These are phyloP conservation scores for Agrocybe chaxingu DNA, from an alignment of 768 basidiomycete species.

Conservation along the genomic window DNA sequence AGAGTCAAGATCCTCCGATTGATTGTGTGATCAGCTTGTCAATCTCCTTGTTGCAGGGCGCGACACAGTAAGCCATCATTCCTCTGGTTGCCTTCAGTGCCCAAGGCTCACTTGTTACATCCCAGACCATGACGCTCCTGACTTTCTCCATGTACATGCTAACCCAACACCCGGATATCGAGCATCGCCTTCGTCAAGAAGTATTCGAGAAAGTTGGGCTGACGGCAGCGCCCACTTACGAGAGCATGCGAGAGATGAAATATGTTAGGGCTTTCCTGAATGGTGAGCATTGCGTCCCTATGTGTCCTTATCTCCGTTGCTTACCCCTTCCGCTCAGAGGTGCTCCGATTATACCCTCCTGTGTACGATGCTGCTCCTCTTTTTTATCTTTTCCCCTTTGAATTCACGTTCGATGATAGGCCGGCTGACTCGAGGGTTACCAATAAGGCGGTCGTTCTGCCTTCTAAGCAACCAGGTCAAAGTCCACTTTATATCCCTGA, in stretches of 20 bases:
- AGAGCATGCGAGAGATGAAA: constrained; percentile 45
- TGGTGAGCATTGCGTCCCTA: constrained; percentile 15
- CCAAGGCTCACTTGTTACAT: neutral
- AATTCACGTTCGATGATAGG: neutral
- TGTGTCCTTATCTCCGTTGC: neutral
- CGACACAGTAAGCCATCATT: neutral
- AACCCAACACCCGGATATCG: constrained; percentile 36
- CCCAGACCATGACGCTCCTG: constrained; percentile 34
- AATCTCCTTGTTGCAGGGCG: constrained; percentile 17
- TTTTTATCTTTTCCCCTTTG: neutral
- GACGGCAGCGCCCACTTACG: constrained; percentile 33
- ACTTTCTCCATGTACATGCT: constrained; percentile 44
- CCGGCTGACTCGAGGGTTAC: neutral
- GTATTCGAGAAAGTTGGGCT: constrained; percentile 35
- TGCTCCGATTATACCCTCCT: constrained; percentile 37
- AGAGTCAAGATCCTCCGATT: neutral
- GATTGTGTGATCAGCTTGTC: constrained; percentile 9
- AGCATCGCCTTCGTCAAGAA: constrained; percentile 35
- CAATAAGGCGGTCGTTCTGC: no score
- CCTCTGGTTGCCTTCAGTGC: neutral
- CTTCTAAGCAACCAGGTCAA: no score
- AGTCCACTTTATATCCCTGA: no score
- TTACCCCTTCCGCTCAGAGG: constrained; percentile 25
- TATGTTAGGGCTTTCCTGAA: constrained; percentile 29
- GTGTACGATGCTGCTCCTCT: constrained; percentile 20